Conservation (phyloP, 192 early-diverging fungal genomes). For the Umbelopsis ramanniana region DNA sequence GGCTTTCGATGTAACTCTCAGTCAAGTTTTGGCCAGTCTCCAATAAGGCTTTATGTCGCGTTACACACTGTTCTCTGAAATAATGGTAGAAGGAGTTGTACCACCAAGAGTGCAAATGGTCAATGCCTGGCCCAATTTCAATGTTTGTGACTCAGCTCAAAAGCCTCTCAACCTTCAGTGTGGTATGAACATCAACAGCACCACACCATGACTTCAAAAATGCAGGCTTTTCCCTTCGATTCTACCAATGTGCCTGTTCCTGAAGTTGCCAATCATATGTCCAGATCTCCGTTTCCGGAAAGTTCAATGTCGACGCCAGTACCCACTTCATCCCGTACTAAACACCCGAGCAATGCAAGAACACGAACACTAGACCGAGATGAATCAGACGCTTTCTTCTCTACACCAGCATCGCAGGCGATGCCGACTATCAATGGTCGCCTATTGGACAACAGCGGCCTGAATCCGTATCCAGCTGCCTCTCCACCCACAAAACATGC, state of each 20-base stretch:
- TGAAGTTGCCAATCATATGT: too few relatives aligned
- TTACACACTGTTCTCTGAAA: too few relatives aligned
- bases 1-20: too few relatives aligned
- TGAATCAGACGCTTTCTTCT: slow-evolving; percentile 4
- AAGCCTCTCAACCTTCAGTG: too few relatives aligned
- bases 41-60: too few relatives aligned
- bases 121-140: too few relatives aligned
- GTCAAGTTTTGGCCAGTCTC: too few relatives aligned
- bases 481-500: background rate
- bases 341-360: background rate
- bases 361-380: background rate
- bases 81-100: too few relatives aligned
- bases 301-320: slow-evolving; percentile 3
- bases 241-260: background rate
- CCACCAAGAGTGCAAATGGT: too few relatives aligned
- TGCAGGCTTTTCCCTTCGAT: background rate
- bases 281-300: background rate
- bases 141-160: too few relatives aligned
- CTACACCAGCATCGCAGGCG: slow-evolving; percentile 22
- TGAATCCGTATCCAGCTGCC: background rate
- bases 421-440: background rate
- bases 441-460: background rate
- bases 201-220: background rate
- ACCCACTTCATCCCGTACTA: background rate
- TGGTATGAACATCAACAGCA: too few relatives aligned